Percentiles rank a stretch among this genome's conserved stretches.
Conservation (phyloP, 2,329 filamentous ascomycete genomes). For the Colletotrichum falcatum region DNA sequence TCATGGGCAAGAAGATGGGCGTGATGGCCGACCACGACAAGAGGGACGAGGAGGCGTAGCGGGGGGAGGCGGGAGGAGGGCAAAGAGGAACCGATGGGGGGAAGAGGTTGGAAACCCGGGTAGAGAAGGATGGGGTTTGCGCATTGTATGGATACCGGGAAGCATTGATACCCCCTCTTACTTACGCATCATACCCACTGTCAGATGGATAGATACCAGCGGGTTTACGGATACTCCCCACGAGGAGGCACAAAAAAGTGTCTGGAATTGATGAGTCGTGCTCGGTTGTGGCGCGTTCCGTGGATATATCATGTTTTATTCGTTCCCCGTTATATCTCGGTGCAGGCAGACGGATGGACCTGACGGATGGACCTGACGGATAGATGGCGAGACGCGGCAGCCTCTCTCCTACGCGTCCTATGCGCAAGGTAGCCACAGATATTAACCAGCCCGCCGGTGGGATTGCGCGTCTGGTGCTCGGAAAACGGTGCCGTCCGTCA, state of each 20-base stretch:
- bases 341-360: no score
- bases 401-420: no score
- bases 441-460: no score
- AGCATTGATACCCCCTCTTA: conserved; percentile 14
- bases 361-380: no score
- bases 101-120: no score
- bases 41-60: conserved; percentile 39
- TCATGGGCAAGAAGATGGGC: conserved; percentile 44
- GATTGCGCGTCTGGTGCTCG: neutral
- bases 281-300: neutral
- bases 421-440: no score
- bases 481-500: neutral
- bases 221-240: neutral
- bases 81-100: neutral
- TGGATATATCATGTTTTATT: no score
- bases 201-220: neutral
- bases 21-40: conserved; percentile 39
- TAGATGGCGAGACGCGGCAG: no score
- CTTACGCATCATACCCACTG: no score
- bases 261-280: neutral
- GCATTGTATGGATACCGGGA: neutral
- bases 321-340: neutral
- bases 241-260: neutral
- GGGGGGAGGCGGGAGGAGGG: neutral
- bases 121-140: neutral